Conservation (phyloP, 352 stramenopile genomes). For the Phytopythium montanum region DNA sequence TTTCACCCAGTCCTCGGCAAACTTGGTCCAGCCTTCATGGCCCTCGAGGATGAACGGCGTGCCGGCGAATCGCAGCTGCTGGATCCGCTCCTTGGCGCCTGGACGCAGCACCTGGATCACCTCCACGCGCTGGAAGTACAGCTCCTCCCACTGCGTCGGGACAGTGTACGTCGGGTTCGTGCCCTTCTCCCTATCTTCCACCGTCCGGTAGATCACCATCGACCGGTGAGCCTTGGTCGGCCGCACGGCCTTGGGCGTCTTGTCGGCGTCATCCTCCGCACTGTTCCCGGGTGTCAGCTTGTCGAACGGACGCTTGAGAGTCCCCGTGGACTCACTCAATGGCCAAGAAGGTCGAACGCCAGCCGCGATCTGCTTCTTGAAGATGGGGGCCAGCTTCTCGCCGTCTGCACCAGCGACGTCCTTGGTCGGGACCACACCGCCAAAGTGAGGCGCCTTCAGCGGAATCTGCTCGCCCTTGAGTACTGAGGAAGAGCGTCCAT, state of each 20-base stretch:
- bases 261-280: conserved; percentile 7
- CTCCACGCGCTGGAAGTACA: conserved; percentile 58
- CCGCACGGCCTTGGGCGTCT: conserved; percentile 11
- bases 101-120: conserved; percentile 59
- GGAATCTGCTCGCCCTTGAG: conserved; percentile 36
- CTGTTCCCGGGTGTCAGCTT: conserved; percentile 11
- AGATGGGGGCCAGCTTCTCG: conserved; percentile 26
- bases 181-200: conserved; percentile 25
- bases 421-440: conserved; percentile 22
- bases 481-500: conserved; percentile 17
- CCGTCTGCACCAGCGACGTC: conserved; percentile 14
- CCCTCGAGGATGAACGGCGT: conserved; percentile 74
- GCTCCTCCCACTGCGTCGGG: conserved; percentile 67
- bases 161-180: conserved; percentile 62
- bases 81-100: conserved; percentile 50
- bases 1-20: conserved; percentile 62
- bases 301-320: conserved; percentile 34
- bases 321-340: conserved; percentile 18
- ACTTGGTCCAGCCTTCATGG: conserved; percentile 58
- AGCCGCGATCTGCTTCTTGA: conserved; percentile 16
- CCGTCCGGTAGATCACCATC: conserved; percentile 23
- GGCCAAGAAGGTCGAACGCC: conserved; percentile 18
- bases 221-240: conserved; percentile 13
- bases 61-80: conserved; percentile 58
- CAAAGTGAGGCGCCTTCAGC: conserved; percentile 33